These are phyloP conservation scores for Codiaeum variegatum DNA, from an alignment of 441 rosid species.

Conservation along the genomic window DNA sequence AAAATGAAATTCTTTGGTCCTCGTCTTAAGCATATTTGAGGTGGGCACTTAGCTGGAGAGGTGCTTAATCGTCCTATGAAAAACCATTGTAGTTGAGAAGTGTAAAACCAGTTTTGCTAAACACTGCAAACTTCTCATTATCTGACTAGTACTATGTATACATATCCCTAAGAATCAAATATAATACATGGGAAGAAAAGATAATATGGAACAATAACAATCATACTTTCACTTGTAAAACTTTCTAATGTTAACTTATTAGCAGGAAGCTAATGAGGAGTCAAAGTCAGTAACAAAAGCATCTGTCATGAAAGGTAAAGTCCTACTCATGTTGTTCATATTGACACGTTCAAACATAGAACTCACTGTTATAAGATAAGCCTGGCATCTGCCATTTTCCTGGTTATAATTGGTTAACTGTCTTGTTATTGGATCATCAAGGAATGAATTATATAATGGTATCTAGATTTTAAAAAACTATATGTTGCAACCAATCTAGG, in stretches of 20 bases:
- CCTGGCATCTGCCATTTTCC: neutral
- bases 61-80: too few species aligned
- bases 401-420: neutral
- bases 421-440: neutral
- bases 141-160: neutral
- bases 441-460: neutral
- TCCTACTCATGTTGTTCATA: neutral
- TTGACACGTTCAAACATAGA: neutral
- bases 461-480: neutral
- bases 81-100: neutral
- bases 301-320: slow-evolving; percentile 82
- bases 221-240: neutral
- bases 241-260: slow-evolving; percentile 3
- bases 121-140: neutral
- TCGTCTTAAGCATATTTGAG: neutral
- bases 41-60: neutral
- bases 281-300: slow-evolving; percentile 91
- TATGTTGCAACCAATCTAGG: neutral
- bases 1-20: neutral
- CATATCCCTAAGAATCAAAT: neutral
- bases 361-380: neutral
- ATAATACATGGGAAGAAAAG: neutral
- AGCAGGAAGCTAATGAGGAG: slow-evolving; percentile 90
- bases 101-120: neutral
- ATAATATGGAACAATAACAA: neutral